Evolutionary conservation across 176 grass and related monocot species (phyloP).

Genomic region (Hsuehochloa calcarea): DNA sequence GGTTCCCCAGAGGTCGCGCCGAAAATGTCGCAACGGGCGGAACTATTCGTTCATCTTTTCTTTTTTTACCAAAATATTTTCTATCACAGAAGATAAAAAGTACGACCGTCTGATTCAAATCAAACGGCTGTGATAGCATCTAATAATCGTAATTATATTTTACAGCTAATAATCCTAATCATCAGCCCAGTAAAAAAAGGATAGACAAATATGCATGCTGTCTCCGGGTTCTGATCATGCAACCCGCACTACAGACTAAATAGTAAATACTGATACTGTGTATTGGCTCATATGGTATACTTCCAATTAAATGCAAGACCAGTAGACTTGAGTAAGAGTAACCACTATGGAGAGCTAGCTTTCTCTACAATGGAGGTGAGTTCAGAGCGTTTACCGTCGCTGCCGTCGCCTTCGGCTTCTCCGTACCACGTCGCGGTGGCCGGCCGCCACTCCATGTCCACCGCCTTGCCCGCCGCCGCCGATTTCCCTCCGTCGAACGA

Average conservation of each 20-base stretch:
- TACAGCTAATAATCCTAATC: background rate
- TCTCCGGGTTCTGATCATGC: background rate
- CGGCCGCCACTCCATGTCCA: conserved; percentile 77
- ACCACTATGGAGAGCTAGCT: background rate
- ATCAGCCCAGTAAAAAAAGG: background rate
- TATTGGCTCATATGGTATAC: background rate
- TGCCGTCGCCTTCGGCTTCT: conserved; percentile 84
- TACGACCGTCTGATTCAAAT: background rate
- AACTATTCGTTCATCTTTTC: conserved; percentile 13
- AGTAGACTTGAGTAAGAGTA: background rate
- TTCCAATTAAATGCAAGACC: conserved; percentile 15
- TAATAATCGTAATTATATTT: background rate
- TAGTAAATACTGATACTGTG: background rate
- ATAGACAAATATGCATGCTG: background rate
- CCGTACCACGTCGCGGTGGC: conserved; percentile 98
- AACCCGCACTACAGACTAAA: background rate
- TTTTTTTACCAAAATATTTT: background rate
- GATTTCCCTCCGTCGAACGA: conserved; percentile 20
- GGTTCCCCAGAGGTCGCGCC: conserved; percentile 42
- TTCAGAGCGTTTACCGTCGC: conserved; percentile 57
- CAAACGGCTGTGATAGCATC: background rate
- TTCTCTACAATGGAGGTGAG: background rate
- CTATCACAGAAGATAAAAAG: background rate
- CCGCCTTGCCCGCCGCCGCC: conserved; percentile 7
- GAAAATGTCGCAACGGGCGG: conserved; percentile 35